Percentiles rank a stretch among this genome's conserved stretches.
Conservation (phyloP, 208 protist genomes). For the Novymonas esmeraldas region DNA sequence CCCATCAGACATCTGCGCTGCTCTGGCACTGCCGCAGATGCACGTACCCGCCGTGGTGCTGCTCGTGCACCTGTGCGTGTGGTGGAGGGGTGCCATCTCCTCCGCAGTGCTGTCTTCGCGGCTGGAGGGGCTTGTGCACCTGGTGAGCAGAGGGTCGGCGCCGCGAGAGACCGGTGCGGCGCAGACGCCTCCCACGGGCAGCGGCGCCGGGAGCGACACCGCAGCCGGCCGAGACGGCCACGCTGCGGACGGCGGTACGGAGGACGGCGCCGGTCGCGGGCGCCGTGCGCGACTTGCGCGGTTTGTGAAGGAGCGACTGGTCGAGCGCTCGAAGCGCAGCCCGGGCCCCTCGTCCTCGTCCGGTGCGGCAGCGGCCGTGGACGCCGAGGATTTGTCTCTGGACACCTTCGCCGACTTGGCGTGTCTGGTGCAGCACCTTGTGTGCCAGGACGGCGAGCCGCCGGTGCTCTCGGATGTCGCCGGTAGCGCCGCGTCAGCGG, state of each 20-base stretch:
- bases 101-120: constrained; percentile 28
- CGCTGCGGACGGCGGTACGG: not conserved
- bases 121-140: constrained; percentile 30
- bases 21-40: constrained; percentile 28
- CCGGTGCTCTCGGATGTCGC: not conserved
- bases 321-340: constrained; percentile 1
- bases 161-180: no score
- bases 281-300: constrained; percentile 20
- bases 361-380: not conserved
- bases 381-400: constrained; percentile 7
- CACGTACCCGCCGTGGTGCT: constrained; percentile 60
- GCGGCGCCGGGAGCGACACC: not conserved
- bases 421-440: constrained; percentile 29
- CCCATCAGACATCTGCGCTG: constrained; percentile 48
- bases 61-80: constrained; percentile 65
- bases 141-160: no score
- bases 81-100: constrained; percentile 48
- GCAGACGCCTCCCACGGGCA: no score
- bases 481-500: not conserved
- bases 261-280: not conserved
- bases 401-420: constrained; percentile 30
- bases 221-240: not conserved
- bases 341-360: not conserved
- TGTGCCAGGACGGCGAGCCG: constrained; percentile 9
- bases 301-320: constrained; percentile 18